A percentile compares a stretch with the other conserved stretches of the same genome.
Conservation (phyloP, 495 filamentous ascomycete species). For the Penicilliopsis zonata region DNA sequence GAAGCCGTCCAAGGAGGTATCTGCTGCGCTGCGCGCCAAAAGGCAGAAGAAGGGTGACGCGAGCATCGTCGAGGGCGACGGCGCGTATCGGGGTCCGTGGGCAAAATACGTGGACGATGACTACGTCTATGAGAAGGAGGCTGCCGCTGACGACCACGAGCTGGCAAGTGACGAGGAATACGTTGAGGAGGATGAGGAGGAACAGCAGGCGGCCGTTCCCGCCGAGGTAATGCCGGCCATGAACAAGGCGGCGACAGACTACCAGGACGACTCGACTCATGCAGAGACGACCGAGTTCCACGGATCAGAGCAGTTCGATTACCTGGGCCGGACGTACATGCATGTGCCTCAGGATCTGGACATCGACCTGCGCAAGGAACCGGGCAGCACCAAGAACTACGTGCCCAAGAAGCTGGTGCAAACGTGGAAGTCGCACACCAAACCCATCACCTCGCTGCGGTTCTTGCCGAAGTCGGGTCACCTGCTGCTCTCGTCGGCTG, state of each 20-base stretch:
- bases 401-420: slow-evolving; percentile 88
- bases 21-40: slow-evolving; percentile 50
- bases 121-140: slow-evolving; percentile 48
- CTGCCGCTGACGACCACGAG: slow-evolving; percentile 40
- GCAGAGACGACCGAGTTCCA: slow-evolving; percentile 83
- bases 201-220: slow-evolving; percentile 20
- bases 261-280: slow-evolving; percentile 39
- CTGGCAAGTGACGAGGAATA: slow-evolving; percentile 71
- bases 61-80: slow-evolving; percentile 70
- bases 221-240: slow-evolving; percentile 36
- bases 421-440: slow-evolving; percentile 78
- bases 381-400: slow-evolving; percentile 70
- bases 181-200: slow-evolving; percentile 33
- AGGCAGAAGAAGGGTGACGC: slow-evolving; percentile 76
- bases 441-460: slow-evolving; percentile 72
- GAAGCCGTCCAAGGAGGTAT: slow-evolving; percentile 53
- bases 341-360: slow-evolving; percentile 94
- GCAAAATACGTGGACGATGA: slow-evolving; percentile 63
- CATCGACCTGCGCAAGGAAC: slow-evolving; percentile 73
- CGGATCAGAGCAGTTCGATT: slow-evolving; percentile 72
- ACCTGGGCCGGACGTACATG: slow-evolving; percentile 69
- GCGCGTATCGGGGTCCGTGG: slow-evolving; percentile 89
- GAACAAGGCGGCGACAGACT: slow-evolving; percentile 47
- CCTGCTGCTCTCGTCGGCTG: slow-evolving; percentile 71
- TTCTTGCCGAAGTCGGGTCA: slow-evolving; percentile 85